Conservation (phyloP, 2,329 filamentous ascomycete genomes). For the Leptographium flavum region DNA sequence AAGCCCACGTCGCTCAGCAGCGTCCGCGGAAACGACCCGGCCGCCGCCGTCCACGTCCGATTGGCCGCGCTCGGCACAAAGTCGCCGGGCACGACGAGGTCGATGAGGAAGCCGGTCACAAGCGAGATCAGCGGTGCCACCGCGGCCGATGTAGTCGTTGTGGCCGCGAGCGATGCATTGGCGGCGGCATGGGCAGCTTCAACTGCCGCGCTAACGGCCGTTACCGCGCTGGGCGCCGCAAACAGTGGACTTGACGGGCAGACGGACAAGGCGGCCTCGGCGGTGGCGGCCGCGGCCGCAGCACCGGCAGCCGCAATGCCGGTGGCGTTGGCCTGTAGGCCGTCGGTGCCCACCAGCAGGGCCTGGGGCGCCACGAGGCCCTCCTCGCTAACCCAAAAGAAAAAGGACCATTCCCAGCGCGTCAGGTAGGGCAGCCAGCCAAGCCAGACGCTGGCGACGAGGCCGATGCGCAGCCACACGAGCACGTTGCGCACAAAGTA, state of each 20-base stretch:
- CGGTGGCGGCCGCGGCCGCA: neutral
- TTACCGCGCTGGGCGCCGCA: constrained; percentile 19
- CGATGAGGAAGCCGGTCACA: constrained; percentile 17
- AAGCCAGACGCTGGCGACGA: constrained; percentile 82
- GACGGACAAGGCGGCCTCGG: constrained; percentile 8
- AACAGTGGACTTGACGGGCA: constrained; percentile 26
- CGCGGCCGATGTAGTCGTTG: too few species aligned
- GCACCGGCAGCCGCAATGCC: neutral
- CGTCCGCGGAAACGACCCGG: constrained; percentile 20
- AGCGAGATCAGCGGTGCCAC: constrained; percentile 21
- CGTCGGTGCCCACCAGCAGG: neutral
- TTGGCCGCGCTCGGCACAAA: constrained; percentile 11
- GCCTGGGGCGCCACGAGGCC: constrained; percentile 25
- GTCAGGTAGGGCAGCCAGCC: constrained; percentile 80
- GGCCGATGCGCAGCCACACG: constrained; percentile 61
- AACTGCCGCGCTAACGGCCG: constrained; percentile 17
- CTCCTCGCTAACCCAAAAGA: constrained; percentile 90
- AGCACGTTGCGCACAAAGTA: constrained; percentile 59
- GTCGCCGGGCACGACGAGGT: constrained; percentile 12
- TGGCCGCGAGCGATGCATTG: constrained; percentile 18
- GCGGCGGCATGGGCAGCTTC: constrained; percentile 16
- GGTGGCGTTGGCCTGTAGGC: neutral
- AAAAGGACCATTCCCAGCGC: constrained; percentile 78
- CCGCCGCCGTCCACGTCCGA: constrained; percentile 7
- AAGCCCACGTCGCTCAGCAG: constrained; percentile 43